Conservation (phyloP, 495 filamentous ascomycete species). For the Penicillium pulvis region DNA sequence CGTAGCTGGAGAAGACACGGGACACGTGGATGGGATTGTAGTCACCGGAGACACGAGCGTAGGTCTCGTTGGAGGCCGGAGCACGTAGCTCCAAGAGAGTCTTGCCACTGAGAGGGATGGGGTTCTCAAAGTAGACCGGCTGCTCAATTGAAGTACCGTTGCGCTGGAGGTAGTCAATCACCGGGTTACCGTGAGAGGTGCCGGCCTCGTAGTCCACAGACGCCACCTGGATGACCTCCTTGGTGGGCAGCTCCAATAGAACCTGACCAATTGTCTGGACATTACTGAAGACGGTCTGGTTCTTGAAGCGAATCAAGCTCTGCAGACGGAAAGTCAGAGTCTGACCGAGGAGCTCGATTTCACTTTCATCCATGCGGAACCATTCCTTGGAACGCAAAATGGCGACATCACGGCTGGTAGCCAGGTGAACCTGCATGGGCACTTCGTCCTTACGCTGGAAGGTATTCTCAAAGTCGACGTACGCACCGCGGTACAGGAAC, state of each 20-base stretch:
- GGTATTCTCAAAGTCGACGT: constrained; percentile 93
- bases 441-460: constrained; percentile 97
- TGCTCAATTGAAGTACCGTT: constrained; percentile 94
- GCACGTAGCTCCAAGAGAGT: constrained; percentile 82
- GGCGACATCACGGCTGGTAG: constrained; percentile 84
- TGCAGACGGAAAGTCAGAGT: constrained; percentile 96
- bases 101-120: constrained; percentile 93
- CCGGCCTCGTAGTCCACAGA: constrained; percentile 93
- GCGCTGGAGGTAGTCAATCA: constrained; percentile 92
- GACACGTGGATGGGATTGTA: constrained; percentile 99
- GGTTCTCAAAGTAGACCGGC: constrained; percentile 94
- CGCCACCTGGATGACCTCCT: constrained; percentile 94
- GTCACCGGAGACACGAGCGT: constrained; percentile 95
- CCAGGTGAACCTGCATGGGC: constrained; percentile 90
- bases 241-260: constrained; percentile 91
- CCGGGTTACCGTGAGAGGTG: constrained; percentile 89
- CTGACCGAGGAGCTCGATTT: constrained; percentile 83
- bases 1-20: constrained; percentile 91
- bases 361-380: constrained; percentile 81
- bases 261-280: constrained; percentile 94
- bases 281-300: constrained; percentile 86
- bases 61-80: constrained; percentile 96
- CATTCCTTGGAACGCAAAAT: constrained; percentile 95
- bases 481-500: constrained; percentile 92
- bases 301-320: constrained; percentile 90